Base-by-base conservation (phyloP, 345 rosid species). In the Cochlearia excelsa region DNA sequence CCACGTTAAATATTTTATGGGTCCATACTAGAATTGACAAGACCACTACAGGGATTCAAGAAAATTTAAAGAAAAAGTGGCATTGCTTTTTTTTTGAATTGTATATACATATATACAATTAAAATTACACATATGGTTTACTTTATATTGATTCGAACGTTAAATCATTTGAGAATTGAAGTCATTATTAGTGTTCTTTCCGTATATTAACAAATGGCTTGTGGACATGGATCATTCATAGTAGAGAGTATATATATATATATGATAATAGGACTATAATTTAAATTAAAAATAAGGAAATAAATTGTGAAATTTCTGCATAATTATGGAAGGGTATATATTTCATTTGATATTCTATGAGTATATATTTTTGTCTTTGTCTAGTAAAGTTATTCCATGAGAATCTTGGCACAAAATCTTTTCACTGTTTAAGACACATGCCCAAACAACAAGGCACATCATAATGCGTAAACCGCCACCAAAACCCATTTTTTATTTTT, bases 371-470 rank as follows among this genome's bases (percentile, higher is more conserved):
- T 64, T 70, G 65, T 64, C 59, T 37, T 59, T 58, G 66, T 81
- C 68, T 80, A 65, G 84, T 77, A 86, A 86, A 86, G 87, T 47
- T 71, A 76, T 84, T 81, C 81, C 83, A 71, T 59, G 79, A 76
- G 86, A 86, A 86, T 84, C 92, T 87, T 72, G 79, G 70, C 81
- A 76, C 85, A 40, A 78, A 79, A 84, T 89, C 88, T 89, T 16
- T 80, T 78, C 84, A 72, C 81, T 75, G 81, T 78, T 74, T 16
- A 16, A 16, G 23, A 16, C 23, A 16, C 23, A 16, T 16, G 48
- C 51, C 56, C 69, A 61, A 68, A 70, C 74, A 63, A 51, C 65
- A 70, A 69, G 63, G 63, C 74, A 56, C 63, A 62, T 55, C 68
- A 69, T 49, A 48, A 41, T 47, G 23, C 23, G 56, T 53, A 46